Conservation (phyloP, 2,329 filamentous ascomycete species). For the Periconia digitata region DNA sequence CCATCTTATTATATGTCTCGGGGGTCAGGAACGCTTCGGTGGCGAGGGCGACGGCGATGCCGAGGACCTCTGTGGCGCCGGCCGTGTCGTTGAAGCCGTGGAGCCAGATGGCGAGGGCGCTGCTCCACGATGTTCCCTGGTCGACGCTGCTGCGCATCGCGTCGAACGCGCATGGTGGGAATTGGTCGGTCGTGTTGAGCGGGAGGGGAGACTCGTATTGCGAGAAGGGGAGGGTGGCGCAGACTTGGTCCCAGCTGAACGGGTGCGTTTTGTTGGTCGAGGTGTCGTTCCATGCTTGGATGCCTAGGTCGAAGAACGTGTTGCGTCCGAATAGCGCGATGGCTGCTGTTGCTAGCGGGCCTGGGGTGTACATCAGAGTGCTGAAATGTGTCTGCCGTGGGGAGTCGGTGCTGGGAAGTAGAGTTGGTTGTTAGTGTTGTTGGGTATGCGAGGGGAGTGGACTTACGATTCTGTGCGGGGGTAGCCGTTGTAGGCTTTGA, state of each 20-base stretch:
- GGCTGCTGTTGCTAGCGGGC: background rate
- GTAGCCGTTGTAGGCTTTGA: background rate
- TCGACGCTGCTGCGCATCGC: background rate
- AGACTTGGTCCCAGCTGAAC: no score
- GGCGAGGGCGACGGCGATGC: background rate
- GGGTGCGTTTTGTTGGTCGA: background rate
- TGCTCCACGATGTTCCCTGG: no score
- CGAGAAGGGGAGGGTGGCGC: background rate
- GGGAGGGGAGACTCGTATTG: background rate
- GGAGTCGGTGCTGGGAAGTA: no score
- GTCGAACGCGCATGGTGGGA: background rate
- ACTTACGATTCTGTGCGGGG: no score
- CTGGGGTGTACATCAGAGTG: background rate
- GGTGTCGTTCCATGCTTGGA: background rate
- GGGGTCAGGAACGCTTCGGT: background rate
- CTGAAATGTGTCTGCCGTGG: no score
- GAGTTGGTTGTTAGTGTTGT: no score
- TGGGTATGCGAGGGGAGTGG: no score
- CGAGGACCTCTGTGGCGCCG: background rate
- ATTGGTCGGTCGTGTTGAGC: background rate
- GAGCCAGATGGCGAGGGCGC: background rate
- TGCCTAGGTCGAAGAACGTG: background rate
- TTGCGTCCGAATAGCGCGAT: background rate
- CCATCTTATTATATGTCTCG: background rate
- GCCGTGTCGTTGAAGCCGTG: background rate